Base-by-base conservation (phyloP, 805 yeast genomes). In the Candida corydali region DNA sequence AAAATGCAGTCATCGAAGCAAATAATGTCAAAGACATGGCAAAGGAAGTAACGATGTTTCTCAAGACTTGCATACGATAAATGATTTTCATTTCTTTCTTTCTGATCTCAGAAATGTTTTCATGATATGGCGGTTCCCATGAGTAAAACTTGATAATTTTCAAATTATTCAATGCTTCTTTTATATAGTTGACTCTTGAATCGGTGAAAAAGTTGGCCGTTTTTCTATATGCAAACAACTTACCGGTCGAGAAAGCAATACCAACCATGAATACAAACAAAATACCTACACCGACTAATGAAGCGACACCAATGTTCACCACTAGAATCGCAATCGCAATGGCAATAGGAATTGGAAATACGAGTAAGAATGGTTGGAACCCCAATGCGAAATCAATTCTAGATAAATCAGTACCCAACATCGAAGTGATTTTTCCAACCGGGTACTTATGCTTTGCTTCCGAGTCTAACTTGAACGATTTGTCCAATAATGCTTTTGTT, bases 81-180 rank as follows among this genome's bases (percentile, higher is more conserved):
- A 89, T 72, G 34, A 68, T 64, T 3, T 51, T 47, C 73, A 85
- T 79, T 59, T 88, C 97, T 15, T 63, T 52, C 0, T 53, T 49
- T 54, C 97, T 75, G 18, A 76, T 66, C 9, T 65, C 69, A 11
- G 75, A 51, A 24, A 89, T 72, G 36, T 71, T 63, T 8, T 69
- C 56, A 37, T 70, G 69, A 54, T 86, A 89, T 1, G 96, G 88
- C 22, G 69, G 69, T 60, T 89, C 97, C 96, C 96, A 89, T 1
- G 94, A 85, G 55, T 88, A 89, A 55, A 75, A 84, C 63, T 89
- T 89, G 57, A 89, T 85, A 55, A 82, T 72, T 52, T 84, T 86
- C 71, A 89, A 75, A 45, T 83, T 78, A 51, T 75, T 78, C 45
- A 89, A 66, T 19, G 87, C 76, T 57, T 89, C 98, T 46, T 85